Evolutionary conservation across 345 rosid species (phyloP).

Genomic region (Arabis alpina): DNA sequence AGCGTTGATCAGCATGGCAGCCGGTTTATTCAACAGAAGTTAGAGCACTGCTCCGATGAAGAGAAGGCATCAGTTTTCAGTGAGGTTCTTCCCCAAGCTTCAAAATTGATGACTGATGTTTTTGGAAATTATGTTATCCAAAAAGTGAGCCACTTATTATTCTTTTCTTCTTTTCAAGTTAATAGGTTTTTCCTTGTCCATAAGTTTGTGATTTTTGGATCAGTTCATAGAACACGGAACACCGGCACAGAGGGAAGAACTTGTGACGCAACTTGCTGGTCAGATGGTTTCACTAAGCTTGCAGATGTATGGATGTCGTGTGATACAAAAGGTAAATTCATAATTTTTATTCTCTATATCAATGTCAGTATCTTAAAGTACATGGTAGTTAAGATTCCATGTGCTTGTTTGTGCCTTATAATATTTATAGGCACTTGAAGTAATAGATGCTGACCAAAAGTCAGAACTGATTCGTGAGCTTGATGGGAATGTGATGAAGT

Average conservation of each 20-base stretch:
- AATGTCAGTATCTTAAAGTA: conserved; percentile 13
- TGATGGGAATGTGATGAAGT: conserved; percentile 87
- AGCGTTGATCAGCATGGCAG: conserved; percentile 99
- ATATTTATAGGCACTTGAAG: conserved; percentile 84
- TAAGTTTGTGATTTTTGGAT: conserved; percentile 36
- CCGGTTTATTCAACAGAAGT: conserved; percentile 97
- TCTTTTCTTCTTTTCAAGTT: background rate
- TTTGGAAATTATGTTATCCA: conserved; percentile 99
- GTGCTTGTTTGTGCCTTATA: conserved; percentile 9
- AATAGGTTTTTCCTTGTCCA: background rate
- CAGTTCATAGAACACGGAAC: conserved; percentile 96
- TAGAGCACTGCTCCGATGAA: conserved; percentile 77
- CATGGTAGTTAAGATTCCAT: conserved; percentile 6
- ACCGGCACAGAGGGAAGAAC: conserved; percentile 81
- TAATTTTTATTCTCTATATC: background rate
- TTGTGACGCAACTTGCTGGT: conserved; percentile 85
- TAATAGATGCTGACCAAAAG: conserved; percentile 92
- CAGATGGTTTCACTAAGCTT: conserved; percentile 87
- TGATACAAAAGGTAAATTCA: conserved; percentile 84
- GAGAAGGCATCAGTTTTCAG: conserved; percentile 82
- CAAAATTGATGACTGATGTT: conserved; percentile 93
- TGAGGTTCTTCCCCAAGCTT: conserved; percentile 90
- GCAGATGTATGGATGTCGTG: conserved; percentile 99
- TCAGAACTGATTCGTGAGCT: conserved; percentile 75
- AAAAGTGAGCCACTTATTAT: conserved; percentile 56